Evolutionary conservation across 495 filamentous ascomycete species (phyloP).

Genomic region (Astrocystis sublimbata): DNA sequence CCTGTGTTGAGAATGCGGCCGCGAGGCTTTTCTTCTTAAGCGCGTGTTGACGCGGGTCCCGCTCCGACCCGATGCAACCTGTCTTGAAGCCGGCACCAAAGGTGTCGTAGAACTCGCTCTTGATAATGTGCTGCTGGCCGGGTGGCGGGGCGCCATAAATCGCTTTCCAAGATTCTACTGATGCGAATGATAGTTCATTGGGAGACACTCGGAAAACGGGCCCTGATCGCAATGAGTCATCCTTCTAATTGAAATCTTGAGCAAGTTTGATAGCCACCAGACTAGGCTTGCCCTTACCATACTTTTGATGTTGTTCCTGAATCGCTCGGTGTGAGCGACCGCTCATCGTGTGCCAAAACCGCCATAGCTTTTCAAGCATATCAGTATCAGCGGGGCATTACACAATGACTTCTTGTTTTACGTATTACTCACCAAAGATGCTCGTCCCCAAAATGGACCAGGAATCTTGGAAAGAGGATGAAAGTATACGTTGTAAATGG

Average conservation of each 20-base stretch:
- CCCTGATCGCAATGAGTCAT: no score
- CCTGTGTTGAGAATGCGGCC: conserved; percentile 1
- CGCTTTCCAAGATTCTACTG: conserved; percentile 40
- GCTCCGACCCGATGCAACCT: conserved; percentile 29
- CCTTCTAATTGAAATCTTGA: no score
- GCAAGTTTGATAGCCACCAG: no score
- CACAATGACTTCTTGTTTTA: no score
- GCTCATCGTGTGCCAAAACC: conserved; percentile 2
- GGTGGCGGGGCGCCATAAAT: conserved; percentile 39
- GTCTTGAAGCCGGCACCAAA: conserved; percentile 32
- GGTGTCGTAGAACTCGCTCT: conserved; percentile 31
- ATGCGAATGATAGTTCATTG: conserved; percentile 45
- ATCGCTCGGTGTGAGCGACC: background rate
- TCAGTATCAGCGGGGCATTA: no score
- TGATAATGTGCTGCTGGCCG: conserved; percentile 30
- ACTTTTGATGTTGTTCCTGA: background rate
- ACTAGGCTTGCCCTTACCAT: no score
- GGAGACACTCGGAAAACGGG: conserved; percentile 48
- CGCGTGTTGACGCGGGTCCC: conserved; percentile 20
- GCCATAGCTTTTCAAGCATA: no score
- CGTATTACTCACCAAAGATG: background rate
- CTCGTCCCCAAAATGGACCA: background rate
- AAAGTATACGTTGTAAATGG: background rate
- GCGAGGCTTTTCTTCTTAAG: background rate
- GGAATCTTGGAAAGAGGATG: background rate